Conservation (phyloP, 2,329 filamentous ascomycete genomes). For the Ophiocordyceps sinensis region DNA sequence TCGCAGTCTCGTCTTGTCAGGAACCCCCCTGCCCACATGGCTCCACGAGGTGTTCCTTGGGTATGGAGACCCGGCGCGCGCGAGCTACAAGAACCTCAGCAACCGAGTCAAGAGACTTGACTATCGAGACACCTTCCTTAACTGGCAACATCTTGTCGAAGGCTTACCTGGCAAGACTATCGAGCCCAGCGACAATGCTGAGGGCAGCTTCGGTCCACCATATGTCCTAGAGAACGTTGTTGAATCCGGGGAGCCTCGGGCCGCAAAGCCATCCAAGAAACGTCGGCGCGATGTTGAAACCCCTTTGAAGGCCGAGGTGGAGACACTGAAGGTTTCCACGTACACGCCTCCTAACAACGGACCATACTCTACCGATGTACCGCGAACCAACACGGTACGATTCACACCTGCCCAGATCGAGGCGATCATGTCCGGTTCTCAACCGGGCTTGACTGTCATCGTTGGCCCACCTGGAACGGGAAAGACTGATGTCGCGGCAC, state of each 20-base stretch:
- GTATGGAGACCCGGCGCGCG: conserved; percentile 82
- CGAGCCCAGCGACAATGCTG: conserved; percentile 58
- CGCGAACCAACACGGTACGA: conserved; percentile 67
- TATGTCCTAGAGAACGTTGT: conserved; percentile 64
- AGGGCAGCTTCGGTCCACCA: conserved; percentile 68
- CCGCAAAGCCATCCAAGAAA: conserved; percentile 63
- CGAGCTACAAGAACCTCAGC: conserved; percentile 69
- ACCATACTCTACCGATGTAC: conserved; percentile 74
- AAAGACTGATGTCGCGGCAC: conserved; percentile 97
- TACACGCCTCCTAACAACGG: conserved; percentile 83
- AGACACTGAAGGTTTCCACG: conserved; percentile 69
- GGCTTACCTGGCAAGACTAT: conserved; percentile 79
- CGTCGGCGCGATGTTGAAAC: conserved; percentile 66
- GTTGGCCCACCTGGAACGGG: conserved; percentile 93
- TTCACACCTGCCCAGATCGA: conserved; percentile 88
- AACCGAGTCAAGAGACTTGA: conserved; percentile 70
- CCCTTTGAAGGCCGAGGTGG: conserved; percentile 43
- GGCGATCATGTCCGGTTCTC: conserved; percentile 84
- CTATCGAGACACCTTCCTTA: conserved; percentile 84
- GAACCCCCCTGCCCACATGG: conserved; percentile 79
- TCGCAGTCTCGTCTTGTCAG: conserved; percentile 68
- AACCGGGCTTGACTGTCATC: conserved; percentile 85
- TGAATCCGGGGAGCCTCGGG: conserved; percentile 33
- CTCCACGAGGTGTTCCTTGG: conserved; percentile 95
- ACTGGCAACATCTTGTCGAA: conserved; percentile 88